A percentile compares a stretch with the other conserved stretches of the same genome.
Conservation (phyloP, 495 filamentous ascomycete species). For the Tuber umbilicatum region DNA sequence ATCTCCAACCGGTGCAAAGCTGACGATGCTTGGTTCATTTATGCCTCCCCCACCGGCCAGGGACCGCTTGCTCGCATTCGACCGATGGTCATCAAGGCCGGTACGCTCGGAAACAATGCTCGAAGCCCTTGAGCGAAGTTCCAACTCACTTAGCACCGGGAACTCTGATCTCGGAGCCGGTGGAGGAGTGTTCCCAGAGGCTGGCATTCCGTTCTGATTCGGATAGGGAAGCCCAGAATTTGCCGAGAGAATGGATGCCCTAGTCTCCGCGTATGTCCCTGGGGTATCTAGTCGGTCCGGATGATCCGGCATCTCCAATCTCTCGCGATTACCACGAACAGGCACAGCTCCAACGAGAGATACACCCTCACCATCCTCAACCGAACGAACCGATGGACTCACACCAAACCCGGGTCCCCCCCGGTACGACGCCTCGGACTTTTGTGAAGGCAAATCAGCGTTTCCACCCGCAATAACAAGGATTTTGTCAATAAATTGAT, state of each 20-base stretch:
- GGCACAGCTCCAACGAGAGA: conserved; percentile 36
- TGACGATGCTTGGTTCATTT: conserved; percentile 22
- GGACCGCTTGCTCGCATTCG: conserved; percentile 14
- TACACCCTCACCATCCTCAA: conserved; percentile 37
- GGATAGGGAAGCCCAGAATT: conserved; percentile 66
- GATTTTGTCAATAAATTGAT: conserved; percentile 36
- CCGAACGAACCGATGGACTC: conserved; percentile 33
- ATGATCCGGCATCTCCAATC: conserved; percentile 35
- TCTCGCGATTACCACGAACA: conserved; percentile 9
- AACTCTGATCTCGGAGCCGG: conserved; percentile 37
- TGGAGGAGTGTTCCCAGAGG: conserved; percentile 34
- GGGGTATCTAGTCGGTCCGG: conserved; percentile 38
- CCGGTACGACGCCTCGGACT: conserved; percentile 38
- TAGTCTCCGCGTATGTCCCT: conserved; percentile 49
- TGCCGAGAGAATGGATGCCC: conserved; percentile 80
- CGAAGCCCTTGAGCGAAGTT: conserved; percentile 27
- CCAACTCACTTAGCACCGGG: conserved; percentile 38
- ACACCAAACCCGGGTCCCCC: conserved; percentile 38
- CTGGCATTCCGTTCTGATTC: conserved; percentile 41
- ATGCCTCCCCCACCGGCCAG: conserved; percentile 20
- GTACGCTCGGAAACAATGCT: conserved; percentile 28
- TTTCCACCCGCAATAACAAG: conserved; percentile 32
- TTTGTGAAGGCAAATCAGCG: conserved; percentile 35
- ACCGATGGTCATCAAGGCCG: conserved; percentile 10
- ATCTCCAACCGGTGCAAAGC: conserved; percentile 20